Base-by-base conservation (phyloP, 148 eudicot genomes). In the Hydrangea macrophylla region DNA sequence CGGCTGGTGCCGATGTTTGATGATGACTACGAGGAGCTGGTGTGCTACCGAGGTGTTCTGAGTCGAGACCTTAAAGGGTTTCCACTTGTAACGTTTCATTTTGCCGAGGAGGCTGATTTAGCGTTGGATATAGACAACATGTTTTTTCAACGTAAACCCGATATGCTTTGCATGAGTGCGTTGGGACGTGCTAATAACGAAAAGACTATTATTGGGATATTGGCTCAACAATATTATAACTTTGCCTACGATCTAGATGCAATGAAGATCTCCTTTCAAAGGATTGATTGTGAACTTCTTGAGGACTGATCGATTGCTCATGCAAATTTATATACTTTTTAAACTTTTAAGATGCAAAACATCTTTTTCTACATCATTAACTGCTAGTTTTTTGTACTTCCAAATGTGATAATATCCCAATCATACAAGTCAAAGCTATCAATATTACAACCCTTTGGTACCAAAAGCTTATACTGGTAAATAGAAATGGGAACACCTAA, bases 1-100 rank as follows among this genome's bases (percentile, higher is more conserved):
- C 0, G 11, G 23, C 42, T 76, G 22, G 10, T 26, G 3, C 7
- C 2, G 23, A 45, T 68, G 27, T 9, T 15, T 0, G 1, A 15
- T 13, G 24, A 12, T 4, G 8, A 2, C 2, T 3, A 15, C 1
- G 12, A 9, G 8, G 60, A 65, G 0, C 6, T 5, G 15, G 32
- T 69, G 17, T 80, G 83, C 51, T 80, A 76, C 28, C 1, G 0
- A 12, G 83, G 83, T 7, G n/a, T 23, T 13, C 5, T 56, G n/a
- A 56, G 12, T 15, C 40, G 58, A 57, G 71, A 64, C 22, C 60
- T 72, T 2, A 32, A 15, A 44, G 76, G 74, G 23, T 75, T 80
- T 33, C 80, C 80, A 17, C 30, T 20, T 2, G 73, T 80, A 23
- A 80, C 70, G 11, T 37, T 36, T 20, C 23, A 61, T 33, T 61